These are phyloP conservation scores for Calycina marina DNA, from an alignment of 2,329 filamentous ascomycete genomes.

Conservation along the genomic window DNA sequence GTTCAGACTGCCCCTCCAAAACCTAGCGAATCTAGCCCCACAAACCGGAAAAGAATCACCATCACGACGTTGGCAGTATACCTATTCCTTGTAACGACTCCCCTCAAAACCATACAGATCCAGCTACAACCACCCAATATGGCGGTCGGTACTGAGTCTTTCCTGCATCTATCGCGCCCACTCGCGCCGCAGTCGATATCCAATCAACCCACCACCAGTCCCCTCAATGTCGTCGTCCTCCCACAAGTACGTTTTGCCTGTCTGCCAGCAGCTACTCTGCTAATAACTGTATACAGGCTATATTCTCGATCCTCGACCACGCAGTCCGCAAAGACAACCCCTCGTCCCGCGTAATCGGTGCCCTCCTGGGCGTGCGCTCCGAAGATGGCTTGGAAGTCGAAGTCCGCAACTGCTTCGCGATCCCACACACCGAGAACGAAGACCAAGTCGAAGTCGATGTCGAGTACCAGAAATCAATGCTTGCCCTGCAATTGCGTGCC, in stretches of 20 bases:
- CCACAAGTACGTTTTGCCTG: constrained; percentile 72
- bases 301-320: constrained; percentile 80
- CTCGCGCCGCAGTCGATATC: constrained; percentile 69
- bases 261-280: constrained; percentile 8
- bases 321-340: constrained; percentile 65
- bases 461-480: constrained; percentile 99
- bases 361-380: constrained; percentile 79
- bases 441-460: constrained; percentile 99
- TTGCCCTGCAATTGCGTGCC: constrained; percentile 83
- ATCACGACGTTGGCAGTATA: no score
- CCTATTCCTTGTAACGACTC: no score
- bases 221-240: constrained; percentile 87
- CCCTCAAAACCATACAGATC: no score
- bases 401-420: constrained; percentile 92
- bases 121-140: constrained; percentile 40
- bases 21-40: no score
- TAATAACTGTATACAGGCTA: constrained; percentile 37
- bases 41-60: no score
- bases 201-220: constrained; percentile 73
- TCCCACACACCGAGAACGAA: constrained; percentile 94
- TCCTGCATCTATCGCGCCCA: constrained; percentile 88
- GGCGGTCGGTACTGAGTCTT: constrained; percentile 64
- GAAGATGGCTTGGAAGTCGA: constrained; percentile 96
- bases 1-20: no score
- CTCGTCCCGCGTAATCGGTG: constrained; percentile 92